Percentiles rank a stretch among this genome's conserved stretches.
Evolutionary conservation across 2,329 filamentous ascomycete species (phyloP).

Genomic region (Stagonosporopsis tanaceti): DNA sequence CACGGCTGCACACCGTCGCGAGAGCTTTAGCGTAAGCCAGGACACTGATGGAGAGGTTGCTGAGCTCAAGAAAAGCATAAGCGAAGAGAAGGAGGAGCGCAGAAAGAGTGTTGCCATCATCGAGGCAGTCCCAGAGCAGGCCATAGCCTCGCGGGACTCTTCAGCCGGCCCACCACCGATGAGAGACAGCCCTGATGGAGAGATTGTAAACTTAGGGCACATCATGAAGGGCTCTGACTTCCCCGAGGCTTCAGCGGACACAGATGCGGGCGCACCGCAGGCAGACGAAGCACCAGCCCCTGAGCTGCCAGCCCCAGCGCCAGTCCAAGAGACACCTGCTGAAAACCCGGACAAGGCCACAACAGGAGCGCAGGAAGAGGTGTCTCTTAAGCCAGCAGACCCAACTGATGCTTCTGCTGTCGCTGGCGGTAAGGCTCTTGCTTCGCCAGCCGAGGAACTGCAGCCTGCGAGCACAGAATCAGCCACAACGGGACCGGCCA

Average conservation of each 20-base stretch:
- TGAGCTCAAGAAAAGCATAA: slow-evolving; percentile 52
- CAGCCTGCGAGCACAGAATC: slow-evolving; percentile 15
- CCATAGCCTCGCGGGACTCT: slow-evolving; percentile 51
- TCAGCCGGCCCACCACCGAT: slow-evolving; percentile 46
- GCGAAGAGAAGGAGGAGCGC: slow-evolving; percentile 51
- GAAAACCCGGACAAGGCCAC: slow-evolving; percentile 56
- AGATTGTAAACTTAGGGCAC: slow-evolving; percentile 42
- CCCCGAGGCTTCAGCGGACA: slow-evolving; percentile 33
- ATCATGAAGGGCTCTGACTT: slow-evolving; percentile 50
- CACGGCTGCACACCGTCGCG: slow-evolving; percentile 44
- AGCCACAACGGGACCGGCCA: background rate
- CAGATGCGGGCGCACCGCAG: slow-evolving; percentile 14
- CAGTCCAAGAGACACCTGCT: slow-evolving; percentile 29
- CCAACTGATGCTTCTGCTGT: slow-evolving; percentile 47
- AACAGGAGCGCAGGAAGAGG: slow-evolving; percentile 54
- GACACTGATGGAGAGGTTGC: slow-evolving; percentile 44
- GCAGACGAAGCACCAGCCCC: slow-evolving; percentile 10
- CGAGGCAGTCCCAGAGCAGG: slow-evolving; percentile 54
- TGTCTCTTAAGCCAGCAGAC: slow-evolving; percentile 51
- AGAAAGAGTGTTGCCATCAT: slow-evolving; percentile 46
- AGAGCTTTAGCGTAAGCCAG: slow-evolving; percentile 54
- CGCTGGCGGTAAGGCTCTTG: slow-evolving; percentile 49
- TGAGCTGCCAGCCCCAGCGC: slow-evolving; percentile 10
- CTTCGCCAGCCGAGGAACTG: slow-evolving; percentile 41
- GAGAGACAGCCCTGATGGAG: slow-evolving; percentile 34